Evolutionary conservation across 1,139 yeast genomes (phyloP).

Genomic region (Spathaspora jeffriesii): DNA sequence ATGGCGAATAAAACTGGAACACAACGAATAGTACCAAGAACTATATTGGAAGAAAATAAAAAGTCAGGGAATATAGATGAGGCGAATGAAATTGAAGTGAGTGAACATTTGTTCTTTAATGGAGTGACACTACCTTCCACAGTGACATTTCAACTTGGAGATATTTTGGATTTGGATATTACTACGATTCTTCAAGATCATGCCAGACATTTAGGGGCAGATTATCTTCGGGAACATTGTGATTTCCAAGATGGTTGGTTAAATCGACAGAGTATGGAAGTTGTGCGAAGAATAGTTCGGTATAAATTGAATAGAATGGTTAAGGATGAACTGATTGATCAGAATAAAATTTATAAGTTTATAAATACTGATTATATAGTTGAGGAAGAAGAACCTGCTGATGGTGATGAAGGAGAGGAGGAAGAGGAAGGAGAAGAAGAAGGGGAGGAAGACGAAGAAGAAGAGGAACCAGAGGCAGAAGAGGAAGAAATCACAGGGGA

Average conservation of each 20-base stretch:
- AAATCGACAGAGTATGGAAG: constrained; percentile 57
- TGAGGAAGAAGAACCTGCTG: constrained; percentile 24
- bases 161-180: constrained; percentile 69
- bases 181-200: constrained; percentile 43
- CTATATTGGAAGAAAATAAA: constrained; percentile 15
- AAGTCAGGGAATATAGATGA: constrained; percentile 7
- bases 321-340: constrained; percentile 42
- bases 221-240: constrained; percentile 43
- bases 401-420: constrained; percentile 21
- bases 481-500: constrained; percentile 4
- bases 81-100: constrained; percentile 27
- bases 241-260: constrained; percentile 77
- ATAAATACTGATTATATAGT: constrained; percentile 39
- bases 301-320: constrained; percentile 65
- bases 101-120: constrained; percentile 63
- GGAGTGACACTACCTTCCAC: constrained; percentile 72
- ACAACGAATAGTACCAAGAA: constrained; percentile 17
- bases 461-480: constrained; percentile 17
- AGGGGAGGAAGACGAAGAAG: constrained; percentile 22
- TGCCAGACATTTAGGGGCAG: constrained; percentile 31
- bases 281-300: constrained; percentile 67
- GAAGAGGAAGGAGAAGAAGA: constrained; percentile 22
- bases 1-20: constrained; percentile 9
- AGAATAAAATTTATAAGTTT: constrained; percentile 42
- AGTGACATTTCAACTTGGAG: constrained; percentile 80